A percentile compares a stretch with the other conserved stretches of the same genome.
phyloP scores from a whole-genome alignment of 257 asterid species.

The Solanum microdontum region DNA sequence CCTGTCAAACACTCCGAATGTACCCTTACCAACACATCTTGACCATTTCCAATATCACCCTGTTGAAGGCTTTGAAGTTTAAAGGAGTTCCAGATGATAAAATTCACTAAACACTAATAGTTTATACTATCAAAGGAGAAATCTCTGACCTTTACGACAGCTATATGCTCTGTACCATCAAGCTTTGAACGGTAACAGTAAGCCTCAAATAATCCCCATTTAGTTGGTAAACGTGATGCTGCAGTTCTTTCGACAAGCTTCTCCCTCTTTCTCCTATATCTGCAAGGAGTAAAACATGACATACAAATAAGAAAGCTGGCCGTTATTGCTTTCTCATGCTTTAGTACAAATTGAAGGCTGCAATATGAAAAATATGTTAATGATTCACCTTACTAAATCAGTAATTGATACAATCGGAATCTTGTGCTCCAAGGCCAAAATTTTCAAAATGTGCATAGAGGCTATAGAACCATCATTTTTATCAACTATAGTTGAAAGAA shows the following conservation, averaged over 20 bases:
- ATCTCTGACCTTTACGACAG: conserved; percentile 43
- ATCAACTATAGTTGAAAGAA: conserved; percentile 57
- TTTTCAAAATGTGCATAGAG: conserved; percentile 30
- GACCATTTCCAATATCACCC: conserved; percentile 77
- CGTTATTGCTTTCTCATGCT: not conserved
- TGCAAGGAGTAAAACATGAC: conserved; percentile 5
- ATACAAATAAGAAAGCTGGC: not conserved
- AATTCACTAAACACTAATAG: not conserved
- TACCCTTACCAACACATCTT: conserved; percentile 73
- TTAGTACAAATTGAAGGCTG: not conserved
- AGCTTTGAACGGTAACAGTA: conserved; percentile 66
- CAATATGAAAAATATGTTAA: not conserved
- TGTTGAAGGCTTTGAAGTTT: not conserved
- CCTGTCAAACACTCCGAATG: conserved; percentile 90
- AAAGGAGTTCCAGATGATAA: not conserved
- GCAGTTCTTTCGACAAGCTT: conserved; percentile 60
- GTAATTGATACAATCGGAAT: conserved; percentile 63
- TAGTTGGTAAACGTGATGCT: conserved; percentile 54
- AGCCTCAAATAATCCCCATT: conserved; percentile 67
- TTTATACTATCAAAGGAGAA: not conserved
- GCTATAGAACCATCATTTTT: conserved; percentile 60
- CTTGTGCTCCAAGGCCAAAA: conserved; percentile 33
- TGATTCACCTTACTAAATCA: conserved; percentile 57
- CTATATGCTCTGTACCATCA: conserved; percentile 68
- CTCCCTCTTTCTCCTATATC: conserved; percentile 78